These are phyloP conservation scores for Fusarium sp. DNA, from an alignment of 2,329 filamentous ascomycete species.

Conservation along the genomic window DNA sequence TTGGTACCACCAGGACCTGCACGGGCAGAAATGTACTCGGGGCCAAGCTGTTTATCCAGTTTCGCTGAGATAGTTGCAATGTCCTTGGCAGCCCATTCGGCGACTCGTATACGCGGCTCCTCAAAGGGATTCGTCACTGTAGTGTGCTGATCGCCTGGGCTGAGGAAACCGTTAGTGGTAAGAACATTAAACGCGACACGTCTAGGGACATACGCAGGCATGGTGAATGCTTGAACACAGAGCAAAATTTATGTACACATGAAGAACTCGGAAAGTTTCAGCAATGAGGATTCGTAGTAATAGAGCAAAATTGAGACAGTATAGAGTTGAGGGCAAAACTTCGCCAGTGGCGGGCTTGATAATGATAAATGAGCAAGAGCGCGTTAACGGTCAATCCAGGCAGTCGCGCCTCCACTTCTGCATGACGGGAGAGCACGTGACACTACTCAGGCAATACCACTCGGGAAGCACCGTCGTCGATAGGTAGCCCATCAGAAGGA, in stretches of 20 bases:
- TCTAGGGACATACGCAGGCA: conserved; percentile 55
- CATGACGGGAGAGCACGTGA: conserved; percentile 47
- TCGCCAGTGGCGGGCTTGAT: conserved; percentile 16
- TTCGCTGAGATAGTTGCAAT: conserved; percentile 87
- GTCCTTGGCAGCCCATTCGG: conserved; percentile 86
- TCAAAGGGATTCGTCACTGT: conserved; percentile 81
- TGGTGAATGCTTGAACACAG: conserved; percentile 39
- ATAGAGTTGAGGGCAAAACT: background rate
- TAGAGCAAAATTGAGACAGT: background rate
- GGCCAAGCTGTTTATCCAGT: conserved; percentile 91
- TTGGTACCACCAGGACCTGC: conserved; percentile 84
- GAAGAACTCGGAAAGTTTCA: conserved; percentile 5
- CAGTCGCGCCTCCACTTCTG: conserved; percentile 33
- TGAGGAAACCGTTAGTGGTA: conserved; percentile 47
- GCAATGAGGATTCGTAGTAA: background rate
- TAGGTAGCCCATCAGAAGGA: background rate
- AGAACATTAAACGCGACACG: conserved; percentile 11
- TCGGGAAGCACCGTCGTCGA: background rate
- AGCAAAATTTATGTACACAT: conserved; percentile 38
- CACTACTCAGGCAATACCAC: background rate
- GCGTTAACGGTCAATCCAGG: conserved; percentile 35
- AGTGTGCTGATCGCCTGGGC: conserved; percentile 72
- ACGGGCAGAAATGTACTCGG: conserved; percentile 92
- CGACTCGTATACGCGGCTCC: conserved; percentile 72
- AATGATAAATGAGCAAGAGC: conserved; percentile 23